phyloP scores from a whole-genome alignment of 345 rosid genomes.

The Boechera divaricarpa region DNA sequence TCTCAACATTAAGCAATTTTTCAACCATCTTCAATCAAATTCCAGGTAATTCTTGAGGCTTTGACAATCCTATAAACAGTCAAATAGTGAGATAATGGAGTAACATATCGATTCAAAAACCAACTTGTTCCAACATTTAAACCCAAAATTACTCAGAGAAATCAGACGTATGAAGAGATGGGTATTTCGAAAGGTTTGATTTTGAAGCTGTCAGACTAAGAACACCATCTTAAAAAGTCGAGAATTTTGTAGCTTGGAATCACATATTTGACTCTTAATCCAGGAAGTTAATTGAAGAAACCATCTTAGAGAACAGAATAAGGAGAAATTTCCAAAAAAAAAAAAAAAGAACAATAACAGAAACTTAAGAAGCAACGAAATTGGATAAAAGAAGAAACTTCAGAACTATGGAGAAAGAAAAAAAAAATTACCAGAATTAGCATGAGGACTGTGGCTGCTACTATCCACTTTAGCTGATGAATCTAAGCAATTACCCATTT shows the following conservation, averaged over 20 bases:
- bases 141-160: neutral
- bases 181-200: slow-evolving; percentile 22
- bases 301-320: too few relatives aligned
- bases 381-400: neutral
- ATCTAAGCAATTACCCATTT: slow-evolving; percentile 79
- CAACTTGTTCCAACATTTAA: neutral
- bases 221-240: neutral
- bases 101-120: neutral
- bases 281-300: too few relatives aligned
- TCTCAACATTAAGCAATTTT: neutral
- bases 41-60: neutral
- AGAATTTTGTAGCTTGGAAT: too few relatives aligned
- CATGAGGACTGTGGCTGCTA: slow-evolving; percentile 54
- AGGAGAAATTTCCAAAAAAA: neutral
- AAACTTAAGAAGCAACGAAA: slow-evolving; percentile 14
- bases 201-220: slow-evolving; percentile 15
- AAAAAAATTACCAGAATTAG: slow-evolving; percentile 60
- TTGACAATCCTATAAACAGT: neutral
- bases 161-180: neutral
- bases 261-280: too few relatives aligned
- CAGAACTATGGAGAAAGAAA: neutral
- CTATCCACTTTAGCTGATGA: slow-evolving; percentile 72
- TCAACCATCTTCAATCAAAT: neutral
- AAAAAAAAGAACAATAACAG: neutral
- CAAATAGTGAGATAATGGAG: neutral